Evolutionary conservation across 805 yeast species (phyloP).

Genomic region (Lipomyces yamadae): DNA sequence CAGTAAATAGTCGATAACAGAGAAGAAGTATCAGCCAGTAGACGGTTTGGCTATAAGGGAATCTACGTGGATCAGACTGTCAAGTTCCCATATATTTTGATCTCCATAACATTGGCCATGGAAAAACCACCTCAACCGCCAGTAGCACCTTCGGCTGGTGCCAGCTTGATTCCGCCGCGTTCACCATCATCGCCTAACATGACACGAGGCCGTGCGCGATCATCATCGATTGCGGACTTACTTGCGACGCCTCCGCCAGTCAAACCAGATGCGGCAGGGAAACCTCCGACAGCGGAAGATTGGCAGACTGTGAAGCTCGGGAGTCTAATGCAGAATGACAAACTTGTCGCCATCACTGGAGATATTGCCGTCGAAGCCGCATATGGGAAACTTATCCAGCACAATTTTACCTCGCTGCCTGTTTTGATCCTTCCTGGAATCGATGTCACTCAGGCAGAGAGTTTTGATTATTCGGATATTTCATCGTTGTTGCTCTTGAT

Average conservation of each 20-base stretch:
- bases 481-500: conserved; percentile 84
- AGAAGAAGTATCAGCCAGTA: not conserved
- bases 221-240: conserved; percentile 43
- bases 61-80: not conserved
- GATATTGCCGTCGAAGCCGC: conserved; percentile 82
- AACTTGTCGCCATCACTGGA: conserved; percentile 71
- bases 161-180: conserved; percentile 12
- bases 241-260: conserved; percentile 45
- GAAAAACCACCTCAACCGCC: not conserved
- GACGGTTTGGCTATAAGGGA: not conserved
- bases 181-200: conserved; percentile 8
- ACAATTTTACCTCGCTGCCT: conserved; percentile 86
- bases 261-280: conserved; percentile 18
- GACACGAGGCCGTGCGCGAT: conserved; percentile 32
- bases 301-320: conserved; percentile 76
- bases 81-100: not conserved
- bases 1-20: not conserved
- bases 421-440: conserved; percentile 51
- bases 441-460: conserved; percentile 69
- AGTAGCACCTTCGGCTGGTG: conserved; percentile 22
- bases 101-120: not conserved
- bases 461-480: conserved; percentile 91
- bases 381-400: conserved; percentile 71
- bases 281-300: conserved; percentile 46
- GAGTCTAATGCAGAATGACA: conserved; percentile 78